Conservation (phyloP, 2,329 filamentous ascomycete genomes). For the Dactylellina sp. region DNA sequence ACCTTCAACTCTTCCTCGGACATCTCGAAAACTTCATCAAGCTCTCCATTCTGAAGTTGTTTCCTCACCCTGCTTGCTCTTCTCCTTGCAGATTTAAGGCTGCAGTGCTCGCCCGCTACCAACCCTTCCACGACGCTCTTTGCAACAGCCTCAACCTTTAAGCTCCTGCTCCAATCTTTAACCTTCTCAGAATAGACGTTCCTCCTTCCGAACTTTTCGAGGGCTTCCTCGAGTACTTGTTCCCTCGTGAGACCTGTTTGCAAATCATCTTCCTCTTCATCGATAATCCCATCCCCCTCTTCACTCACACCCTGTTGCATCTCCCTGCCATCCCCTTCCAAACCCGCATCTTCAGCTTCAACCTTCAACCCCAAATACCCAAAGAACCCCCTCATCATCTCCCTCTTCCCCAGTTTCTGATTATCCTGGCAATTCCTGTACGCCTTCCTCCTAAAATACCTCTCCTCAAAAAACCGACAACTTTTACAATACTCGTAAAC, state of each 20-base stretch:
- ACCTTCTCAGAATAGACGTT: slow-evolving; percentile 66
- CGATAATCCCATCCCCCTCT: slow-evolving; percentile 6
- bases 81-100: slow-evolving; percentile 62
- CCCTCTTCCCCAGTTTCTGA: slow-evolving; percentile 60
- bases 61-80: slow-evolving; percentile 66
- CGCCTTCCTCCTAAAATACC: slow-evolving; percentile 59
- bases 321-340: slow-evolving; percentile 8
- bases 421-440: slow-evolving; percentile 58
- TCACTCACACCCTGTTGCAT: slow-evolving; percentile 9
- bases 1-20: slow-evolving; percentile 63
- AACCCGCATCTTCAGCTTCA: slow-evolving; percentile 24
- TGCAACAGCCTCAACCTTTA: slow-evolving; percentile 66
- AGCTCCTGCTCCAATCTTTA: slow-evolving; percentile 64
- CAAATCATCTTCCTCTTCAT: slow-evolving; percentile 2
- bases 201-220: slow-evolving; percentile 67
- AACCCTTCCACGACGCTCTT: slow-evolving; percentile 65
- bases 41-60: slow-evolving; percentile 62
- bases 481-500: slow-evolving; percentile 73
- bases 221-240: slow-evolving; percentile 68
- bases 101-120: slow-evolving; percentile 60
- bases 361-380: slow-evolving; percentile 48
- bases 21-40: slow-evolving; percentile 65
- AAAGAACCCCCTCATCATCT: slow-evolving; percentile 60
- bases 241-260: slow-evolving; percentile 58
- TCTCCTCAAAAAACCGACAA: slow-evolving; percentile 71